A percentile compares a stretch with the other conserved stretches of the same genome.
Evolutionary conservation across 2,329 filamentous ascomycete genomes (phyloP).

Genomic region (Trichoderma simmonsii): DNA sequence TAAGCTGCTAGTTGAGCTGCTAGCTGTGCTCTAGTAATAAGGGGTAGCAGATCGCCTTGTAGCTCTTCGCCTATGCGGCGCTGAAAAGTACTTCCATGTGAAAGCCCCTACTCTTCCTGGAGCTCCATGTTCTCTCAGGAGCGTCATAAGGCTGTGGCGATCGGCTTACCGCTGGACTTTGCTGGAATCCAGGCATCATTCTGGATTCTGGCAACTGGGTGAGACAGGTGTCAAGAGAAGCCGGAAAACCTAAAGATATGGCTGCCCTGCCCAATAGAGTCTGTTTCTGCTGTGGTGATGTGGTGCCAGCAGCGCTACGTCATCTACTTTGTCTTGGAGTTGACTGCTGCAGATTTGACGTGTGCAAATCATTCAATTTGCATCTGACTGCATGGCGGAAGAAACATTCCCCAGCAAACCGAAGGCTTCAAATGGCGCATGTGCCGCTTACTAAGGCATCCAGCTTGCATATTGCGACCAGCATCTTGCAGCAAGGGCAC

Average conservation of each 20-base stretch:
- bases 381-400: neutral
- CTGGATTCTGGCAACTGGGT: neutral
- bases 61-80: neutral
- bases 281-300: neutral
- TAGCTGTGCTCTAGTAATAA: neutral
- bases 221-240: neutral
- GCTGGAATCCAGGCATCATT: neutral
- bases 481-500: neutral
- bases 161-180: neutral
- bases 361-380: neutral
- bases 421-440: neutral
- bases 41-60: neutral
- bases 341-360: neutral
- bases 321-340: constrained; percentile 1
- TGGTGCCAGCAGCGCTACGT: neutral
- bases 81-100: neutral
- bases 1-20: neutral
- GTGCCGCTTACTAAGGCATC: neutral
- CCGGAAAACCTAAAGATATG: neutral
- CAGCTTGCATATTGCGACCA: neutral
- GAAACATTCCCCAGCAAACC: neutral
- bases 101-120: neutral
- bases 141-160: constrained; percentile 6
- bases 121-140: neutral
- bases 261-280: neutral